Percentiles rank a stretch among this genome's conserved stretches.
Conservation (phyloP, 169 alveolate genomes). For the Perkinsus olseni region DNA sequence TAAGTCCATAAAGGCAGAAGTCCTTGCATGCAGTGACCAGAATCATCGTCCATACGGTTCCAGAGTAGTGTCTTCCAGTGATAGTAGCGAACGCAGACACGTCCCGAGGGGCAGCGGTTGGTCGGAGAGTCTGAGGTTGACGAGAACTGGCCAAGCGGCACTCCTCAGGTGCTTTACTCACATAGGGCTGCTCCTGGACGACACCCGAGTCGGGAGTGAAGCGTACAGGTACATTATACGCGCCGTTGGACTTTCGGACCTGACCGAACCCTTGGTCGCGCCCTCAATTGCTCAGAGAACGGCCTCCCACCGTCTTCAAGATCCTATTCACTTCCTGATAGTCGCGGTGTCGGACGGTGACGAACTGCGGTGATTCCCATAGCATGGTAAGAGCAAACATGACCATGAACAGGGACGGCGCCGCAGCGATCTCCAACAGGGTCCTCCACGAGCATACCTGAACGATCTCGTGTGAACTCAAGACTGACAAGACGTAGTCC, state of each 20-base stretch:
- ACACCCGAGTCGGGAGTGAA: neutral
- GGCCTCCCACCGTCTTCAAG: neutral
- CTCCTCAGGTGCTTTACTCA: neutral
- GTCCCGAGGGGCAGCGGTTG: neutral
- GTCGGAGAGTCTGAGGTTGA: neutral
- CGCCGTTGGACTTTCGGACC: neutral
- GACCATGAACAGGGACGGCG: neutral
- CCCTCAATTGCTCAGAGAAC: neutral
- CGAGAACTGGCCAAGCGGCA: neutral
- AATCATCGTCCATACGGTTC: neutral
- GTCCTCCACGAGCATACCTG: neutral
- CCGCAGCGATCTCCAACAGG: neutral
- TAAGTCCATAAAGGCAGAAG: neutral
- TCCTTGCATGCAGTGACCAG: neutral
- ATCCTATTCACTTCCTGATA: neutral
- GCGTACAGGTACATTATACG: neutral
- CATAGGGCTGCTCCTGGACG: neutral
- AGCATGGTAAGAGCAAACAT: neutral
- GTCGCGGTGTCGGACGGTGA: neutral
- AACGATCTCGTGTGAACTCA: no score
- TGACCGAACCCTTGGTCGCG: neutral
- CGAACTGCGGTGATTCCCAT: neutral
- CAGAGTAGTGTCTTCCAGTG: neutral
- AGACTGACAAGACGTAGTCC: no score
- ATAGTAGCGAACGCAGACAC: neutral